These are phyloP conservation scores for Vigna angularis DNA, from an alignment of 306 rosid genomes.

Conservation along the genomic window DNA sequence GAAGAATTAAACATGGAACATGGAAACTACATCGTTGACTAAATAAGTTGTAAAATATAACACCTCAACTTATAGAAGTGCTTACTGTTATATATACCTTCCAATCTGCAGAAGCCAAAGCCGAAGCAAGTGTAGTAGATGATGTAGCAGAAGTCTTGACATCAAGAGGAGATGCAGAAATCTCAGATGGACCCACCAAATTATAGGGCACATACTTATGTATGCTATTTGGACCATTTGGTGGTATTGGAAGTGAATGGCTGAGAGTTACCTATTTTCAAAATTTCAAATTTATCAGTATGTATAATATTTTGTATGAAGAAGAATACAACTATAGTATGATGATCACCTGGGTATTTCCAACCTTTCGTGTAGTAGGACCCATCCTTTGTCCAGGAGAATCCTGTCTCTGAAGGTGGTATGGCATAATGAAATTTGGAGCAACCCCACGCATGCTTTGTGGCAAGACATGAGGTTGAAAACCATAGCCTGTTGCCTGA, in stretches of 20 bases:
- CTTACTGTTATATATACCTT: slow-evolving; percentile 4
- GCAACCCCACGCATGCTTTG: slow-evolving; percentile 60
- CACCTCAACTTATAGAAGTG: slow-evolving; percentile 36
- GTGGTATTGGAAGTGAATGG: slow-evolving; percentile 19
- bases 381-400: slow-evolving; percentile 57
- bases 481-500: slow-evolving; percentile 76
- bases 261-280: slow-evolving; percentile 42
- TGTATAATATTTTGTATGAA: background rate
- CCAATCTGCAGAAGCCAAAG: slow-evolving; percentile 71
- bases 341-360: slow-evolving; percentile 51
- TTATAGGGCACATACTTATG: too few relatives aligned
- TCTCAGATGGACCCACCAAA: too few relatives aligned
- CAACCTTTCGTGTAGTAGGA: slow-evolving; percentile 54
- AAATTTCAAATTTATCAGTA: background rate
- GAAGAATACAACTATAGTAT: background rate
- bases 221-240: too few relatives aligned
- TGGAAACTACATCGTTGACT: background rate
- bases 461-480: slow-evolving; percentile 34
- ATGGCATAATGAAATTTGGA: slow-evolving; percentile 77
- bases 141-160: slow-evolving; percentile 52
- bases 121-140: slow-evolving; percentile 76
- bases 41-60: slow-evolving; percentile 37
- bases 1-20: slow-evolving; percentile 32
- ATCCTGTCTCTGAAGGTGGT: slow-evolving; percentile 72
- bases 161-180: slow-evolving; percentile 38